Base-by-base conservation (phyloP, 1,284 basidiomycete genomes). In the Trichosporon sp. region DNA sequence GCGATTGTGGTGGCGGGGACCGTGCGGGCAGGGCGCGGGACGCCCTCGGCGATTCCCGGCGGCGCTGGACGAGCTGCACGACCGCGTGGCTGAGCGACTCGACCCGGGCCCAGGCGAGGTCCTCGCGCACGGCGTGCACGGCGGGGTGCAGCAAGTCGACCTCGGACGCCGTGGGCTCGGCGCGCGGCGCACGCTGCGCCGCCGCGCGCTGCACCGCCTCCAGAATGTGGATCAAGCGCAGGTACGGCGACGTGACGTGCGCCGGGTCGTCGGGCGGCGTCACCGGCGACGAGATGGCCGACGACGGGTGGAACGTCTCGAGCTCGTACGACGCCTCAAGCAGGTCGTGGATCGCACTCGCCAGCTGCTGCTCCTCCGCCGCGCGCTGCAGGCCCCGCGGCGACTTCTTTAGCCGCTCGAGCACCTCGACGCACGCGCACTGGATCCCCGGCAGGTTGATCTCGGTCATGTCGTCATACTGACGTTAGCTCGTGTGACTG, bases 301-400 rank as follows among this genome's bases (percentile, higher is more conserved):
- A 67, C 6, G 67, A 72, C 3, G 76, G 74, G 18, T 75, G 67
- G 18, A 79, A 70, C 1, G 74, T 70, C 64, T 80, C 80, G 29
- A 81, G 73, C 68, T 80, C 76, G 65, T 80, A 78, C 1, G 76
- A 73, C 1, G 76, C 77, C 38, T 81, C 79, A 5, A 81, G 72
- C 0, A 81, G 73, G 29, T 79, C 78, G 21, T 72, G 75, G 23
- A 81, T 64, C 0, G 75, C 75, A 1, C 65, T 56, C 0, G 77
- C 75, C 11, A 80, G 75, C 32, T 74, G 75, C 3, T 67, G 53
- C 63, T 76, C 73, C 8, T 53, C 27, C 2, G 66, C 58, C 27
- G 34, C 31, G 27, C 66, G 11, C 64, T 60, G 56, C 29, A 60
- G 29, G 12, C 56, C 27, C 1, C 56, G 56, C 15, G 56, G 56